Conservation (phyloP, 1,139 yeast species). For the Yamadazyma atmosphaerica region DNA sequence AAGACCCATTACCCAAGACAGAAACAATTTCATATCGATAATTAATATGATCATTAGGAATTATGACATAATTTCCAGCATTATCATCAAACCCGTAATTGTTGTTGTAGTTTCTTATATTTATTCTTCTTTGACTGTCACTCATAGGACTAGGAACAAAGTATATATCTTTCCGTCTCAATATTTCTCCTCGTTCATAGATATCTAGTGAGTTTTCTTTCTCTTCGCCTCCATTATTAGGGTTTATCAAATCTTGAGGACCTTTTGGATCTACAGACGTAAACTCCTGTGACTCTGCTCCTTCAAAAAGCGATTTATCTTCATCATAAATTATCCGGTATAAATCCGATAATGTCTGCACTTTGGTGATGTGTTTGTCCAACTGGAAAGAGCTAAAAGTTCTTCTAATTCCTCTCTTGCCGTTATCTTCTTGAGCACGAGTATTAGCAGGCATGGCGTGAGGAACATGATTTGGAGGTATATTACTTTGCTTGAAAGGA, state of each 20-base stretch:
- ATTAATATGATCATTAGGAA: conserved; percentile 69
- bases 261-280: conserved; percentile 7
- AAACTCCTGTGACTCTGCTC: conserved; percentile 8
- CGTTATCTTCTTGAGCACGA: neutral
- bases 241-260: conserved; percentile 8
- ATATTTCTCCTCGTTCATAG: conserved; percentile 56
- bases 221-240: too few relatives aligned
- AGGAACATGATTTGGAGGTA: too few relatives aligned
- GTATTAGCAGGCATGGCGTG: too few relatives aligned
- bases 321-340: conserved; percentile 20
- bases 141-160: conserved; percentile 31
- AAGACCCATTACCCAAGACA: conserved; percentile 75
- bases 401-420: conserved; percentile 3
- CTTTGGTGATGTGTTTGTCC: conserved; percentile 14
- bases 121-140: conserved; percentile 25
- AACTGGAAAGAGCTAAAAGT: conserved; percentile 9
- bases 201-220: conserved; percentile 28
- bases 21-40: conserved; percentile 66
- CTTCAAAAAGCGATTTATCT: conserved; percentile 24
- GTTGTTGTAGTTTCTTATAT: conserved; percentile 41
- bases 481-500: too few relatives aligned
- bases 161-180: conserved; percentile 40
- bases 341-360: conserved; percentile 20
- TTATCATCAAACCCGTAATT: conserved; percentile 78
- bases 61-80: conserved; percentile 60